These are phyloP conservation scores for Allantophomopsis lycopodina DNA, from an alignment of 2,329 filamentous ascomycete species.

Conservation along the genomic window DNA sequence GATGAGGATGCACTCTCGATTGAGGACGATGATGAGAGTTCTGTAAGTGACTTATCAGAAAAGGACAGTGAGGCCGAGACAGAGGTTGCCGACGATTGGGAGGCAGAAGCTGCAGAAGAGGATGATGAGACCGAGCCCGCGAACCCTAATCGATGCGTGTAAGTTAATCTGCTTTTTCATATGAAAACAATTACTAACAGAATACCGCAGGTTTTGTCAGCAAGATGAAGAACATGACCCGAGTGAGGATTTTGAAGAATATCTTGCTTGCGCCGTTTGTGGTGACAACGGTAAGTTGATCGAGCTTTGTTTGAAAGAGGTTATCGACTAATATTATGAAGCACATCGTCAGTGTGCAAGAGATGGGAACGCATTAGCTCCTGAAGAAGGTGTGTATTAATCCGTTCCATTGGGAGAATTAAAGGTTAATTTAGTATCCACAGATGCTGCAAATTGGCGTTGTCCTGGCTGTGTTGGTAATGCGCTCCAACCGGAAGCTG, in stretches of 20 bases:
- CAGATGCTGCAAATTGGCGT: constrained; percentile 45
- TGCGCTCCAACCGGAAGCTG: constrained; percentile 26
- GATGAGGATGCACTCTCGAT: constrained; percentile 21
- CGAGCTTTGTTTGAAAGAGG: too few relatives aligned
- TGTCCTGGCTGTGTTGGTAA: constrained; percentile 38
- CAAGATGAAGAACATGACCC: constrained; percentile 75
- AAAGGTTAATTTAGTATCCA: neutral
- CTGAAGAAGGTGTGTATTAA: constrained; percentile 45
- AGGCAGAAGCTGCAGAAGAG: constrained; percentile 38
- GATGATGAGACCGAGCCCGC: constrained; percentile 36
- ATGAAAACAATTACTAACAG: constrained; percentile 13
- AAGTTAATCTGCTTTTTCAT: constrained; percentile 21
- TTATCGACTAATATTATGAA: constrained; percentile 33
- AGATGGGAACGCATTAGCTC: constrained; percentile 47
- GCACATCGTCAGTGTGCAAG: constrained; percentile 86
- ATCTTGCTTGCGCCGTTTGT: constrained; percentile 64
- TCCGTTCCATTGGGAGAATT: constrained; percentile 1
- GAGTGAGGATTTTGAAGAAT: constrained; percentile 67
- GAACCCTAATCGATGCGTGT: constrained; percentile 51
- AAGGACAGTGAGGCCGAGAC: constrained; percentile 36
- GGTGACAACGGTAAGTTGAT: constrained; percentile 63
- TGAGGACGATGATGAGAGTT: constrained; percentile 14
- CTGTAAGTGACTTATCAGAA: constrained; percentile 10
- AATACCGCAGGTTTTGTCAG: constrained; percentile 57
- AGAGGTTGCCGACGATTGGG: constrained; percentile 41